phyloP scores from a whole-genome alignment of 2,329 filamentous ascomycete genomes.

The Zasmidium citrigriseum region DNA sequence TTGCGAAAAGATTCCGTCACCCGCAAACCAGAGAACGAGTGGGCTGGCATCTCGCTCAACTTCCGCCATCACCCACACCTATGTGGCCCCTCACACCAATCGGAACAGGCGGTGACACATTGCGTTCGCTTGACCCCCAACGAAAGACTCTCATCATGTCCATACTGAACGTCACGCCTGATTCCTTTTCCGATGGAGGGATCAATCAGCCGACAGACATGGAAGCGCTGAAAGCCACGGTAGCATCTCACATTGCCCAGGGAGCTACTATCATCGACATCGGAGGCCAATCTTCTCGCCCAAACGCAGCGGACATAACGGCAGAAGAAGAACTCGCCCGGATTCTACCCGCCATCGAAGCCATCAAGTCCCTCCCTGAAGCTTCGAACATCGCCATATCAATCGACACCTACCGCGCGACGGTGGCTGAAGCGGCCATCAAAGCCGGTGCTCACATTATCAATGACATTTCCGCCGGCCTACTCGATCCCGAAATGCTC shows the following conservation, averaged over 20 bases:
- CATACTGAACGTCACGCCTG: constrained; percentile 90
- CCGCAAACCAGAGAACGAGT: constrained; percentile 37
- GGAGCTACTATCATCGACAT: constrained; percentile 88
- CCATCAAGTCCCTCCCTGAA: constrained; percentile 68
- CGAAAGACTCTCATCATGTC: constrained; percentile 82
- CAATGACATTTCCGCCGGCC: constrained; percentile 89
- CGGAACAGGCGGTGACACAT: constrained; percentile 47
- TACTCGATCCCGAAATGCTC: constrained; percentile 79
- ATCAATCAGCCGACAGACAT: constrained; percentile 54
- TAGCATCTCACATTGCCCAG: constrained; percentile 62
- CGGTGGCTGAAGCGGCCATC: constrained; percentile 76
- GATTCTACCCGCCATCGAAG: constrained; percentile 74
- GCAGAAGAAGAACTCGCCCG: constrained; percentile 74
- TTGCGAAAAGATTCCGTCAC: constrained; percentile 5
- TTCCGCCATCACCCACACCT: constrained; percentile 30
- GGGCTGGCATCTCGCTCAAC: constrained; percentile 38
- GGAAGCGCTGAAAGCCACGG: constrained; percentile 56
- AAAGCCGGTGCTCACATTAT: constrained; percentile 83
- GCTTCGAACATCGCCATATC: constrained; percentile 70
- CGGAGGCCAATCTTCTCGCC: constrained; percentile 90
- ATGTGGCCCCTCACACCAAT: constrained; percentile 44
- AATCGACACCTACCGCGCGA: constrained; percentile 88
- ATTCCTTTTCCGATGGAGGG: constrained; percentile 95
- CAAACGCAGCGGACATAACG: constrained; percentile 68
- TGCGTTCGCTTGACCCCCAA: constrained; percentile 58